A percentile compares a stretch with the other conserved stretches of the same genome.
These are phyloP conservation scores for Apium graveolens DNA, from an alignment of 129 eudicot species.

Conservation along the genomic window DNA sequence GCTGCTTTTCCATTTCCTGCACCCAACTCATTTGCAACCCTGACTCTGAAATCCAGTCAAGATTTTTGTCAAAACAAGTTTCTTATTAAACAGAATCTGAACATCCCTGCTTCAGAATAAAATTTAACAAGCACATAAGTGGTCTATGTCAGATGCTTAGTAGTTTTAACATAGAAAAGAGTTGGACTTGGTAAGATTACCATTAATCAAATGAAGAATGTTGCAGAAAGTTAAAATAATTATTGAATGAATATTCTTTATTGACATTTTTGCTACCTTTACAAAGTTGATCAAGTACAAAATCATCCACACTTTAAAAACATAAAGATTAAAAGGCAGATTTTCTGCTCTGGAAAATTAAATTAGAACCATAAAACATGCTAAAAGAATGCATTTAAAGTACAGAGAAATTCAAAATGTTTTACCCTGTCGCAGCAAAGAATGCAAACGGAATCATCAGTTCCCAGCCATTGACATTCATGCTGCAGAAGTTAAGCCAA, in stretches of 20 bases:
- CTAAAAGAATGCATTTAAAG: background rate
- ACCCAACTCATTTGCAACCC: conserved; percentile 86
- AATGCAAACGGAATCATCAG: conserved; percentile 83
- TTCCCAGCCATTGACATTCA: conserved; percentile 80
- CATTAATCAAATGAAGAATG: background rate
- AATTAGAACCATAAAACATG: background rate
- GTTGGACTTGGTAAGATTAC: background rate
- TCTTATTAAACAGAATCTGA: background rate
- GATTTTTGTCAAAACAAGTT: background rate
- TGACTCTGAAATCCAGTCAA: conserved; percentile 43
- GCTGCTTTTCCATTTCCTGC: conserved; percentile 74
- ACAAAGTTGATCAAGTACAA: background rate
- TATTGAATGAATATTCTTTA: too few relatives aligned
- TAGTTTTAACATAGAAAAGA: background rate
- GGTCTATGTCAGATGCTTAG: background rate
- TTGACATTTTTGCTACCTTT: background rate
- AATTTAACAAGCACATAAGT: background rate
- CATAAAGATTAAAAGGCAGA: background rate
- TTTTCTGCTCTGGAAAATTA: background rate
- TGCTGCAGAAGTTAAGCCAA: conserved; percentile 34
- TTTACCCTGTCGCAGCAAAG: conserved; percentile 80
- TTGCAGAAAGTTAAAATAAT: background rate
- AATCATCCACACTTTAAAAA: background rate
- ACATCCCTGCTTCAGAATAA: background rate
- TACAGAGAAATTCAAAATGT: background rate